A percentile compares a stretch with the other conserved stretches of the same genome.
phyloP scores from a whole-genome alignment of 176 grass and related monocot species.

The Lolium perenne region DNA sequence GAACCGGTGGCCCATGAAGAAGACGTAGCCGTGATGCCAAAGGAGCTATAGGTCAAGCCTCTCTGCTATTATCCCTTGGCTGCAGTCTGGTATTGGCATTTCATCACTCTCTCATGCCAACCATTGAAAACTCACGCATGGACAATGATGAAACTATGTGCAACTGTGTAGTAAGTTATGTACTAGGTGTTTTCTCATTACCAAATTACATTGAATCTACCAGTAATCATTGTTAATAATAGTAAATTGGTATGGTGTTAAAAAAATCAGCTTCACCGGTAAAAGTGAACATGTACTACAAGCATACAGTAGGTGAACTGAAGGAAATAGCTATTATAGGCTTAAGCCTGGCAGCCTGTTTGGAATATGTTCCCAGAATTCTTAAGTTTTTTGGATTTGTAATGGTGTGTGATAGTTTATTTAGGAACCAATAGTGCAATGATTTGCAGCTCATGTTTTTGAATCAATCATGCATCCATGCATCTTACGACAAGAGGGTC shows the following conservation, averaged over 20 bases:
- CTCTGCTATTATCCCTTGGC: too few relatives aligned
- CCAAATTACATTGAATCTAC: background rate
- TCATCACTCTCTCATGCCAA: too few relatives aligned
- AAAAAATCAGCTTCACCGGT: background rate
- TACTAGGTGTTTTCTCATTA: background rate
- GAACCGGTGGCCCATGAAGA: too few relatives aligned
- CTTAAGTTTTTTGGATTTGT: background rate
- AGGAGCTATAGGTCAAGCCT: too few relatives aligned
- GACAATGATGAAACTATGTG: too few relatives aligned
- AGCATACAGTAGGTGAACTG: background rate
- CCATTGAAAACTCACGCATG: too few relatives aligned
- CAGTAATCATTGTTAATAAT: background rate
- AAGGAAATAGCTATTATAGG: background rate
- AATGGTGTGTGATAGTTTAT: too few relatives aligned
- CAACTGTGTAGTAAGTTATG: background rate
- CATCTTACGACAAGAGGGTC: too few relatives aligned
- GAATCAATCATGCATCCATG: too few relatives aligned
- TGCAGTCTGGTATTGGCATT: too few relatives aligned
- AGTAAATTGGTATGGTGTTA: background rate
- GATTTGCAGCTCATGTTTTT: too few relatives aligned
- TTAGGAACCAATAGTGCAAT: background rate
- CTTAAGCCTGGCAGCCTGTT: background rate
- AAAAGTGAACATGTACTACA: background rate
- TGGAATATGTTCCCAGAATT: background rate
- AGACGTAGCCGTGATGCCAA: too few relatives aligned